A percentile compares a stretch with the other conserved stretches of the same genome.
phyloP scores from a whole-genome alignment of 352 stramenopile genomes.

The Phytophthora megakarya region DNA sequence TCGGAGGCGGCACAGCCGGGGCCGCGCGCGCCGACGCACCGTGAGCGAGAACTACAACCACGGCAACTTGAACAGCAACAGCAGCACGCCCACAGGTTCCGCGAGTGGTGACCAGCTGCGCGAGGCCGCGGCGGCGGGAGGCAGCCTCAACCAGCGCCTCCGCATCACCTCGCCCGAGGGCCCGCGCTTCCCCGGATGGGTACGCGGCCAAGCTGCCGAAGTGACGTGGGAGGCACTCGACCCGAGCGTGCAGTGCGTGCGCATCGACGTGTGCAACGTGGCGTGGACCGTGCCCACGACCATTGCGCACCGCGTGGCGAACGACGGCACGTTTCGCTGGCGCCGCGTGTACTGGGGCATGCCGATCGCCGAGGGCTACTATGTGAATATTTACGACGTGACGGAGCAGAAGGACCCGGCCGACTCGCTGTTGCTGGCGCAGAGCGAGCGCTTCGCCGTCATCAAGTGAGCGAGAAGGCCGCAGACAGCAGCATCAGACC shows the following conservation, averaged over 20 bases:
- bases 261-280: constrained; percentile 88
- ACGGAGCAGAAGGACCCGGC: constrained; percentile 54
- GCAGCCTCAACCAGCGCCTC: constrained; percentile 46
- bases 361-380: constrained; percentile 86
- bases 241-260: constrained; percentile 67
- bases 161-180: constrained; percentile 58
- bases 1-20: constrained; percentile 45
- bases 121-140: constrained; percentile 21
- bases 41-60: constrained; percentile 43
- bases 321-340: constrained; percentile 78
- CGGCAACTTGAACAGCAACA: constrained; percentile 28
- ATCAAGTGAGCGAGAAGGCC: constrained; percentile 40
- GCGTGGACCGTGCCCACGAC: constrained; percentile 80
- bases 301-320: constrained; percentile 67
- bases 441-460: constrained; percentile 77
- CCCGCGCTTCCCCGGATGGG: constrained; percentile 64
- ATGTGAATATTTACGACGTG: constrained; percentile 89
- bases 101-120: constrained; percentile 43
- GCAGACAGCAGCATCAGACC: constrained; percentile 29
- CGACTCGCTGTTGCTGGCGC: constrained; percentile 56
- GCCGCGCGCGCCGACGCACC: constrained; percentile 40
- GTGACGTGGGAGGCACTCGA: constrained; percentile 83
- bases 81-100: constrained; percentile 29
- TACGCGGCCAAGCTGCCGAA: constrained; percentile 76
- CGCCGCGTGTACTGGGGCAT: constrained; percentile 85